These are phyloP conservation scores for Hamamelis virginiana DNA, from an alignment of 164 flowering plant genomes.

Conservation along the genomic window DNA sequence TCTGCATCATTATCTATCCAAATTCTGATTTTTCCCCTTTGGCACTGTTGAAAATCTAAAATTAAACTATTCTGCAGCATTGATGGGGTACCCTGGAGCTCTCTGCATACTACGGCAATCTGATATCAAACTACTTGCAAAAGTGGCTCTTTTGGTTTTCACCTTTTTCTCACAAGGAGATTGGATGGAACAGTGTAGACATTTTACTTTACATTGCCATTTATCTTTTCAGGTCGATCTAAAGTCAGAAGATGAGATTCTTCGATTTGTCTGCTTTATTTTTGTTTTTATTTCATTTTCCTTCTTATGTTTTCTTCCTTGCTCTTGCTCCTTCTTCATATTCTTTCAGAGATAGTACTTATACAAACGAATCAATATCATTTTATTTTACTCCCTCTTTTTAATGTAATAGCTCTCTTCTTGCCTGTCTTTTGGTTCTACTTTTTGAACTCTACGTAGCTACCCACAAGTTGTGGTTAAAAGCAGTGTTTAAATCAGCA, in stretches of 20 bases:
- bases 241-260: constrained; percentile 9
- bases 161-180: constrained; percentile 1
- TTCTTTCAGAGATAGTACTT: not conserved
- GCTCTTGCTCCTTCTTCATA: no score
- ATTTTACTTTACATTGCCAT: not conserved
- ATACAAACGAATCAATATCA: not conserved
- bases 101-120: constrained; percentile 8
- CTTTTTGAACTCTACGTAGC: no score
- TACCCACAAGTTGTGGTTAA: no score
- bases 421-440: no score
- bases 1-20: no score
- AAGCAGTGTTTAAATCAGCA: no score
- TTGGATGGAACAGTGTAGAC: constrained; percentile 12
- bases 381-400: not conserved
- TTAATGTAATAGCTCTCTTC: not conserved
- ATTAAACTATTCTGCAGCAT: constrained; percentile 17
- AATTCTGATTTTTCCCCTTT: not conserved
- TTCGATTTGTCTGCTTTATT: not conserved
- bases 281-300: not conserved
- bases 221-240: constrained; percentile 6
- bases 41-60: not conserved
- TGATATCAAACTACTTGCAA: not conserved
- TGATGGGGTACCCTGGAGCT: constrained; percentile 12
- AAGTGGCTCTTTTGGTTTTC: constrained; percentile 1
- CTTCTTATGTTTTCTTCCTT: not conserved